phyloP scores from a whole-genome alignment of 2,329 filamentous ascomycete species.

The Aaosphaeria pasadenensis region DNA sequence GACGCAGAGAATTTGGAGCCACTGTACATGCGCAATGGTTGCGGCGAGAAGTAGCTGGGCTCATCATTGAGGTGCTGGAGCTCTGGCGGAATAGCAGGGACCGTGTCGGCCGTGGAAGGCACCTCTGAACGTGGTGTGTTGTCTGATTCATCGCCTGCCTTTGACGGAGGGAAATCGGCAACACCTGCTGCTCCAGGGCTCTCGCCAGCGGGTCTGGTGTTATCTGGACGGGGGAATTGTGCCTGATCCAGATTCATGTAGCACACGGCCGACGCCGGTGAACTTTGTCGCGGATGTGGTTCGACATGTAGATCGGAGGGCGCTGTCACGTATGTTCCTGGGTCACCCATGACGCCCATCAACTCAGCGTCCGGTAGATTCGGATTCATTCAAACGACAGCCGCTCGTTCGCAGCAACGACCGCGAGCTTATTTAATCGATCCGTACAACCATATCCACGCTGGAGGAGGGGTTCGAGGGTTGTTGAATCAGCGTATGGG shows the following conservation, averaged over 20 bases:
- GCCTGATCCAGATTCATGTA: slow-evolving; percentile 15
- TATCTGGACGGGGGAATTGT: slow-evolving; percentile 7
- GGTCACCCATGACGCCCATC: slow-evolving; percentile 28
- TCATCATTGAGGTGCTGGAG: slow-evolving; percentile 21
- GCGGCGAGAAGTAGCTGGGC: slow-evolving; percentile 39
- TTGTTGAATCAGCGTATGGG: neutral
- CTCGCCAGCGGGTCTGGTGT: slow-evolving; percentile 3
- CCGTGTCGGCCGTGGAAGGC: slow-evolving; percentile 28
- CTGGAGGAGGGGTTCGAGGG: neutral
- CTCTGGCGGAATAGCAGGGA: slow-evolving; percentile 17
- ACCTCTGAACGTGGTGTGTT: slow-evolving; percentile 41
- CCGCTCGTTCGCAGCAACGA: slow-evolving; percentile 14
- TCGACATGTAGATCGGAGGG: slow-evolving; percentile 9
- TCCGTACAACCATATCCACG: slow-evolving; percentile 31
- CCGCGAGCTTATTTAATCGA: slow-evolving; percentile 16
- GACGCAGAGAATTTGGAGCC: slow-evolving; percentile 24
- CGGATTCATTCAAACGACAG: slow-evolving; percentile 9
- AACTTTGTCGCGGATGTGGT: slow-evolving; percentile 10
- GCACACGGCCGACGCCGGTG: slow-evolving; percentile 25
- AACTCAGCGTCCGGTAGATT: slow-evolving; percentile 16
- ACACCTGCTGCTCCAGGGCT: slow-evolving; percentile 8
- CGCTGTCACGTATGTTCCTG: slow-evolving; percentile 21
- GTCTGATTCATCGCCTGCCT: slow-evolving; percentile 27
- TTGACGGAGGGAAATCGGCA: slow-evolving; percentile 3
- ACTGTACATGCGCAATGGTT: slow-evolving; percentile 33